Conservation (phyloP, 805 yeast species). For the Wickerhamomyces xylosicus region DNA sequence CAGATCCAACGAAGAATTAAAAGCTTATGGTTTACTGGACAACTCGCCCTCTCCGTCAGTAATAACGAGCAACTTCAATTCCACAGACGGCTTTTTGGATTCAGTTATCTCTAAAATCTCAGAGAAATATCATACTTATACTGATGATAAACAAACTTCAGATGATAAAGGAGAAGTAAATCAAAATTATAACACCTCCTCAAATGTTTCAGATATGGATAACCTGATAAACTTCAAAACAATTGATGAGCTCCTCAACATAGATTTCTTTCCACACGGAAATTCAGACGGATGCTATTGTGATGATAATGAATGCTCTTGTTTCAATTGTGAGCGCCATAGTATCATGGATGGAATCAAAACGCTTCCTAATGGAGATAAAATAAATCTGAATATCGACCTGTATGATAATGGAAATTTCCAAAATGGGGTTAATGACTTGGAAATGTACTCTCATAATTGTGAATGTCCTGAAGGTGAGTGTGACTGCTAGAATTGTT, state of each 20-base stretch:
- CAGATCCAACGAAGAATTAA: conserved; percentile 17
- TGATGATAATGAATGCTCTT: conserved; percentile 7
- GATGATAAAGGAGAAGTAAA: too few species aligned
- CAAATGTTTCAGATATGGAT: not conserved
- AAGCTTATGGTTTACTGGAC: conserved; percentile 14
- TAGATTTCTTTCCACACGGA: conserved; percentile 3
- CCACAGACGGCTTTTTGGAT: not conserved
- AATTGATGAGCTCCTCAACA: conserved; percentile 11
- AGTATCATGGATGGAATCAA: conserved; percentile 16
- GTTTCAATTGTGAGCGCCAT: conserved; percentile 16
- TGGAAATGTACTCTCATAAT: conserved; percentile 7
- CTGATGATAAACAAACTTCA: conserved; percentile 4
- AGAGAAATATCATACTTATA: too few species aligned
- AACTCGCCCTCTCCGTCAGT: not conserved
- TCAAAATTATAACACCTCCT: conserved; percentile 10
- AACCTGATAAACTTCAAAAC: conserved; percentile 11
- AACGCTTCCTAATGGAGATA: not conserved
- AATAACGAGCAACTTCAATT: not conserved
- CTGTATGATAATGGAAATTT: not conserved
- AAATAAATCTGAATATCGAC: too few species aligned
- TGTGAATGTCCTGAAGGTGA: conserved; percentile 15
- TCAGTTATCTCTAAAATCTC: not conserved
- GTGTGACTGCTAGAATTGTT: conserved; percentile 16
- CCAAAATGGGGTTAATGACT: not conserved
- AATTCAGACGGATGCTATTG: conserved; percentile 12